Evolutionary conservation across 2,329 filamentous ascomycete genomes (phyloP), one percentile per base, ranked within the genome.

Genomic region (Cadophora sp.): DNA sequence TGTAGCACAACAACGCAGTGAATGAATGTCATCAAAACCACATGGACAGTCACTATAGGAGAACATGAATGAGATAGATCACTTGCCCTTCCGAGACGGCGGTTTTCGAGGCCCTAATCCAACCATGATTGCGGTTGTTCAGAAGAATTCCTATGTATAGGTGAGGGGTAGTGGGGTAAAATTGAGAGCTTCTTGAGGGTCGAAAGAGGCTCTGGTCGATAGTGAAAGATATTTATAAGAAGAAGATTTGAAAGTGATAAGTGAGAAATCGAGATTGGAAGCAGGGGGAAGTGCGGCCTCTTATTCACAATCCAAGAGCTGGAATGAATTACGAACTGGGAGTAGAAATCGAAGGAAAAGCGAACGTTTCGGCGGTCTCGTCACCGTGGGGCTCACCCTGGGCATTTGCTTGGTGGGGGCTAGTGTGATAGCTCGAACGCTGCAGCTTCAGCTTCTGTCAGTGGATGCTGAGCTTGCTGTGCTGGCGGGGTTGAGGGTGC

Each of bases 41-140:
- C 62, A 65, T 61, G 62, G 59, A 58, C 33, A 55, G 53, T 63
- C 30, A 13, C 22, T 61, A 59, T 11, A 59, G 33, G 41, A 20
- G 41, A 65, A 59, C 9, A 16, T 59, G 27, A 69, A 45, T 50
- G 50, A 62, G 50, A 62, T 36, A 48, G 30, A 9, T 24, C 41
- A 74, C 88, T 79, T 86, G 91, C 91, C 91, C 86, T 91, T 93
- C 76, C 89, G 88, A 80, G 88, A 89, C 50, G 88, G 89, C 70
- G 84, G 84, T 76, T 84, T 85, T 78, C 87, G 88, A 71, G 45
- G 36, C 1, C 47, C 33, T 24, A 59, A 22, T 33, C 36, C 63
- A 30, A 67, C 60, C 59, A 59, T 47, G 1, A 9, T 48, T 22
- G 20, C 27, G 27, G 27, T 30, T 30, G 27, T 30, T 30, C 27